Base-by-base conservation (phyloP, 371 early-diverging fungal genomes). In the Mycotypha africana region DNA sequence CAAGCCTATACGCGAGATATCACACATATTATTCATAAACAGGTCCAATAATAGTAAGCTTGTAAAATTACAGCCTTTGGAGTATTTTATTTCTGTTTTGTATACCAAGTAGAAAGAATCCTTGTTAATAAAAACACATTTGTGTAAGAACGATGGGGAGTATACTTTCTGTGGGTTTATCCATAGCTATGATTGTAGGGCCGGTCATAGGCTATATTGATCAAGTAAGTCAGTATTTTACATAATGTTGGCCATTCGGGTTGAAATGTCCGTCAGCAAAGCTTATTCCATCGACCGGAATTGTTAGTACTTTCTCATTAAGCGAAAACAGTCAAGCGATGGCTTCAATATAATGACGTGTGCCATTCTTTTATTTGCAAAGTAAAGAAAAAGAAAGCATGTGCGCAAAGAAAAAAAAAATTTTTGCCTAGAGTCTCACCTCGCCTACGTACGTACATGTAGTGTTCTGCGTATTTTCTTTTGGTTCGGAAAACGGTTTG, bases 401-500 rank as follows among this genome's bases (percentile, higher is more conserved):
- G 4, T n/a, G 24, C 16, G 5, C 28, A 14, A 33, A 25, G 2
- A 42, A 22, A 26, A 10, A 21, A 23, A 8, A 17, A n/a, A n/a
- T n/a, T n/a, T n/a, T n/a, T n/a, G n/a, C n/a, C n/a, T n/a, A n/a
- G n/a, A n/a, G n/a, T n/a, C n/a, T n/a, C n/a, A n/a, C n/a, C n/a
- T n/a, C n/a, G n/a, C n/a, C n/a, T n/a, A n/a, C 17, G 21, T 1
- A 9, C 2, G 15, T 40, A 12, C 20, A 6, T 40, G 22, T 42
- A 78, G 79, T 42, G 71, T 79, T 45, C 50, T 76, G 33, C 64
- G 79, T n/a, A 66, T 79, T 11, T 74, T 67, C 48, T 79, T 76
- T 46, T 79, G 79, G 79, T 44, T 75, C 37, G 74, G 79, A 23
- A 65, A 69, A 53, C 68, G 76, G 32, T 84, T 84, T 55, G 84